These are phyloP conservation scores for Amphirosellinia nigrospora DNA, from an alignment of 495 filamentous ascomycete species.

Conservation along the genomic window DNA sequence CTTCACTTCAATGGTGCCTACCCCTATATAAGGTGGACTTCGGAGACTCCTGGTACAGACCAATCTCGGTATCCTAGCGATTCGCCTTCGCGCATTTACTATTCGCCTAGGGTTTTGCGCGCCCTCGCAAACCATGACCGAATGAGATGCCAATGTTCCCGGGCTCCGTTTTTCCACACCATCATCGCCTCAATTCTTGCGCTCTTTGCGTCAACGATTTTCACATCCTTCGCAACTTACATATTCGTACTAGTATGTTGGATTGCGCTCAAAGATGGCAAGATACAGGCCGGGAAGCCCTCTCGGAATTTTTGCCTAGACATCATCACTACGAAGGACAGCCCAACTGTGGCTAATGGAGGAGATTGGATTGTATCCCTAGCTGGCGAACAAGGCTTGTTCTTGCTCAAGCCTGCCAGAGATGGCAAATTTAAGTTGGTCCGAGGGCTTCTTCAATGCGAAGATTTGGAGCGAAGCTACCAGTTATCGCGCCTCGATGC, in stretches of 20 bases:
- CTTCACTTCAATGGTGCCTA: background rate
- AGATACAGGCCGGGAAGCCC: background rate
- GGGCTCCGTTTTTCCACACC: background rate
- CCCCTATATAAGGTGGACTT: background rate
- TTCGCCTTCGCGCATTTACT: background rate
- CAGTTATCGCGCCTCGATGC: background rate
- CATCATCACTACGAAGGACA: background rate
- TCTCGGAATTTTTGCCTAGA: background rate
- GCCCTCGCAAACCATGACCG: background rate
- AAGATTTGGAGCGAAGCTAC: background rate
- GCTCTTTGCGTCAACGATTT: background rate
- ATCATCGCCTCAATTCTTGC: background rate
- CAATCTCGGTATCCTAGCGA: background rate
- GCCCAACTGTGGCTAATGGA: background rate
- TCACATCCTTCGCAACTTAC: background rate
- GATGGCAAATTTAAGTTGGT: slow-evolving; percentile 10
- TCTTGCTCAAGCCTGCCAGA: background rate
- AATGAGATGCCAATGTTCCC: background rate
- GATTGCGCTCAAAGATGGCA: background rate
- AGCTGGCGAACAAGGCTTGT: slow-evolving; percentile 10
- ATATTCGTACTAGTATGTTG: background rate
- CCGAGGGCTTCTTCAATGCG: background rate
- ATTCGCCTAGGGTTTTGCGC: background rate
- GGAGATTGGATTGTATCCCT: slow-evolving; percentile 10
- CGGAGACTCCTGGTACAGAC: background rate